Conservation (phyloP, 352 stramenopile species). For the Phytophthora idaei region DNA sequence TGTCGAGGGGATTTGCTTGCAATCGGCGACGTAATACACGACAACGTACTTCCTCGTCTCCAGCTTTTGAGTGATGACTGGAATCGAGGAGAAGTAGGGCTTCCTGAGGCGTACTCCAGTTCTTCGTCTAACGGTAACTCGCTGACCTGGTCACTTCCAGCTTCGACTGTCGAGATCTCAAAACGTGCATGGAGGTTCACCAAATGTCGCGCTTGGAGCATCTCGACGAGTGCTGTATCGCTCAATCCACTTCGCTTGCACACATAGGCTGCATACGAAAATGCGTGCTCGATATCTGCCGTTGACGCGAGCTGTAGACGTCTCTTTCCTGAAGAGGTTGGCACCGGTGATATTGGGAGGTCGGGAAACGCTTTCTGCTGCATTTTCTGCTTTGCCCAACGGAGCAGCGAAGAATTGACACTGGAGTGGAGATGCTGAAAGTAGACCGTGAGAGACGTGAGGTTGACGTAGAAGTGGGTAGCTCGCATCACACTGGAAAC, state of each 20-base stretch:
- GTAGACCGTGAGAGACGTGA: slow-evolving; percentile 86
- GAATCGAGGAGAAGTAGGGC: slow-evolving; percentile 39
- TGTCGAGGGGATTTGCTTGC: slow-evolving; percentile 15
- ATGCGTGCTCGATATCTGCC: slow-evolving; percentile 84
- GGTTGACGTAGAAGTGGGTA: slow-evolving; percentile 80
- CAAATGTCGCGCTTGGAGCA: slow-evolving; percentile 84
- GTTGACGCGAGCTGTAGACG: slow-evolving; percentile 51
- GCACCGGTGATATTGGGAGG: slow-evolving; percentile 6
- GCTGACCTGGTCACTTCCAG: slow-evolving; percentile 11
- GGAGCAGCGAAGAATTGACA: slow-evolving; percentile 63
- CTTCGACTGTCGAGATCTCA: slow-evolving; percentile 54
- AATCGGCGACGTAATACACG: slow-evolving; percentile 32
- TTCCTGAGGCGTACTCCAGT: slow-evolving; percentile 4
- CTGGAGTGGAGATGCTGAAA: slow-evolving; percentile 85
- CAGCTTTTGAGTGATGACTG: slow-evolving; percentile 30
- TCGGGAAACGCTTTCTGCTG: slow-evolving; percentile 35
- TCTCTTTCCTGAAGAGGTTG: slow-evolving; percentile 20
- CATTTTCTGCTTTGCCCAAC: slow-evolving; percentile 66
- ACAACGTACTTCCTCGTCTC: slow-evolving; percentile 21
- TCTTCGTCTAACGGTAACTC: slow-evolving; percentile 13
- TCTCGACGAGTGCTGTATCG: slow-evolving; percentile 84
- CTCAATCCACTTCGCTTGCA: slow-evolving; percentile 85
- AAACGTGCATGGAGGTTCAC: slow-evolving; percentile 76
- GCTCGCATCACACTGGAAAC: slow-evolving; percentile 50
- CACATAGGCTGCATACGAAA: slow-evolving; percentile 82